Evolutionary conservation across 2,329 filamentous ascomycete genomes (phyloP).

Genomic region (Trichoderma pleuroti): DNA sequence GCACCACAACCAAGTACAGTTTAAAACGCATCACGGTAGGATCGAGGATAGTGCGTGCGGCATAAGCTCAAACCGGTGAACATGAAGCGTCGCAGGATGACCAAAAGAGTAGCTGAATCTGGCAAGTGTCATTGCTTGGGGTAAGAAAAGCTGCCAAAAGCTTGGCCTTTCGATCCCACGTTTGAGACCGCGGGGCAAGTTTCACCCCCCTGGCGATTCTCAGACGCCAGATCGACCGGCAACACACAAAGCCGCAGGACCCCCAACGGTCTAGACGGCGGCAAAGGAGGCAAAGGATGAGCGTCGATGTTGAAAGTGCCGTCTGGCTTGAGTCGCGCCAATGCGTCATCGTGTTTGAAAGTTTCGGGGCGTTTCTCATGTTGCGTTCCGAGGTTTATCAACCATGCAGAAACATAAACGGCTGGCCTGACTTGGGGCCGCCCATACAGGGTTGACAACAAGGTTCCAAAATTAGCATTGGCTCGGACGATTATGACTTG

Average conservation of each 20-base stretch:
- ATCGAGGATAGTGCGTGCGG: background rate
- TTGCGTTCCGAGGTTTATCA: background rate
- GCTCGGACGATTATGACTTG: background rate
- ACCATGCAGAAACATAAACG: background rate
- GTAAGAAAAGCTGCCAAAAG: background rate
- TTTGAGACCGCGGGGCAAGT: slow-evolving; percentile 11
- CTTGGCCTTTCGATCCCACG: background rate
- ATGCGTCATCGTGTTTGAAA: background rate
- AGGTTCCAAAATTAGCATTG: background rate
- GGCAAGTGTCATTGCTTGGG: background rate
- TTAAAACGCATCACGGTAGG: background rate
- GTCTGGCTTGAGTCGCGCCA: background rate
- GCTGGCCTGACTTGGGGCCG: background rate
- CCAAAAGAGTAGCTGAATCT: background rate
- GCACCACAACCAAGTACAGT: background rate
- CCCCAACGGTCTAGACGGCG: background rate
- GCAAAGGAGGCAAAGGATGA: background rate
- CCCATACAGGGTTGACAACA: background rate
- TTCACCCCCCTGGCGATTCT: slow-evolving; percentile 19
- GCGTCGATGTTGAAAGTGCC: background rate
- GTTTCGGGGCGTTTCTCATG: background rate
- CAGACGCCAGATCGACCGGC: slow-evolving; percentile 26
- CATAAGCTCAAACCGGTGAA: background rate
- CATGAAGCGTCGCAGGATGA: slow-evolving; percentile 5
- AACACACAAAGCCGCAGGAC: slow-evolving; percentile 1